Evolutionary conservation across 2,329 filamentous ascomycete genomes (phyloP).

Genomic region (Penicillium italicum): DNA sequence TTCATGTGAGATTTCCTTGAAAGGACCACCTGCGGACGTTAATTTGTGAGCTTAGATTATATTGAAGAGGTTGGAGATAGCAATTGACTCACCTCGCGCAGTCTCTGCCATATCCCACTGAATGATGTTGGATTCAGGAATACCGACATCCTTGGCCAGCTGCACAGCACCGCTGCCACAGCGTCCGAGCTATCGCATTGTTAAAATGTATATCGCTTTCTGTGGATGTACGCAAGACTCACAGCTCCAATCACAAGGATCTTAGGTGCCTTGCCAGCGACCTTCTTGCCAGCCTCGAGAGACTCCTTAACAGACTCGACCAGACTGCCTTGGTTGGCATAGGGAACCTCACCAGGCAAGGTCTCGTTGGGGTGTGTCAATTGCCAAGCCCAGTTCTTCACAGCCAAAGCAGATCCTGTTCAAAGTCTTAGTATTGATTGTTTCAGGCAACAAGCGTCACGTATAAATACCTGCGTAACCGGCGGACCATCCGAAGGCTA

Average conservation of each 20-base stretch:
- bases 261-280: constrained; percentile 64
- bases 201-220: constrained; percentile 10
- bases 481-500: constrained; percentile 60
- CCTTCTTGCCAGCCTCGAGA: constrained; percentile 63
- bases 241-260: constrained; percentile 78
- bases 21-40: constrained; percentile 59
- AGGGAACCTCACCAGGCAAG: constrained; percentile 58
- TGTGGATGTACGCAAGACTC: constrained; percentile 24
- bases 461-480: constrained; percentile 60
- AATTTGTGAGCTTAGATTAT: not conserved
- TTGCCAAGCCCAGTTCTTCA: constrained; percentile 82
- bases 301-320: constrained; percentile 70
- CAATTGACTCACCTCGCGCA: constrained; percentile 48
- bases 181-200: constrained; percentile 45
- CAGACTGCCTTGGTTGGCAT: constrained; percentile 68
- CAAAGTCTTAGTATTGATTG: constrained; percentile 7
- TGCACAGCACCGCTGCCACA: constrained; percentile 84
- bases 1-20: constrained; percentile 68
- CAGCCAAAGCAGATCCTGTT: constrained; percentile 63
- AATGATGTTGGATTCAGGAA: constrained; percentile 65
- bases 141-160: constrained; percentile 69
- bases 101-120: constrained; percentile 81
- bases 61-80: not conserved
- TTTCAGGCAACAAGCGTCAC: not conserved
- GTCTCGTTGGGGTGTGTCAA: constrained; percentile 65